Evolutionary conservation across 805 yeast genomes (phyloP).

Genomic region (Cyberlindnera japonica): DNA sequence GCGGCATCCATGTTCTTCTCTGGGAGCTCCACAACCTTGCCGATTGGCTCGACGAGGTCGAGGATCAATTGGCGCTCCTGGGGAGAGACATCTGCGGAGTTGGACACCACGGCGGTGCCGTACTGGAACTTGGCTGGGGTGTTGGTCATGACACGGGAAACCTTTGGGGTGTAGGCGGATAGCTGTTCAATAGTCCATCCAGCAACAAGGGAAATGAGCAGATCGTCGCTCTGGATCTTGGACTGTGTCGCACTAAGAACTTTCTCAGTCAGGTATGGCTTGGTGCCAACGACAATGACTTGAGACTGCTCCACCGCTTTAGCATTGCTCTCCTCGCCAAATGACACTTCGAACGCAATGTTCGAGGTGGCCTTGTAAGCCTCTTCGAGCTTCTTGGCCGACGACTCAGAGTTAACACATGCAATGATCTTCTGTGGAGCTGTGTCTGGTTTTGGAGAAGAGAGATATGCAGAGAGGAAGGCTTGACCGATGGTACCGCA

Average conservation of each 20-base stretch:
- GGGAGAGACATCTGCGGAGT: constrained; percentile 48
- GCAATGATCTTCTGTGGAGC: constrained; percentile 73
- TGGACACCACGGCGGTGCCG: constrained; percentile 92
- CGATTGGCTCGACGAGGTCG: constrained; percentile 60
- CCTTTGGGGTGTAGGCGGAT: constrained; percentile 43
- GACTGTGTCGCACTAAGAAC: constrained; percentile 44
- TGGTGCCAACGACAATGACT: constrained; percentile 77
- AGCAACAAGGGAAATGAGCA: constrained; percentile 81
- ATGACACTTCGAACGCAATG: constrained; percentile 48
- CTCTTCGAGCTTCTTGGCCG: constrained; percentile 45
- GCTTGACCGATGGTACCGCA: constrained; percentile 98
- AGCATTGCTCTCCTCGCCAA: constrained; percentile 44
- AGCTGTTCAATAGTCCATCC: constrained; percentile 85
- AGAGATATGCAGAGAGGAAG: constrained; percentile 72
- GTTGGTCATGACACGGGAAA: constrained; percentile 96
- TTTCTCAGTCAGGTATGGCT: constrained; percentile 73
- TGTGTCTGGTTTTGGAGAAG: constrained; percentile 36
- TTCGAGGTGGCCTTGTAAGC: constrained; percentile 40
- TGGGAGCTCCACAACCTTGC: constrained; percentile 61
- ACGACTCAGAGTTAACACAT: constrained; percentile 59
- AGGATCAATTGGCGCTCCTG: constrained; percentile 41
- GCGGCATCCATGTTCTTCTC: constrained; percentile 97
- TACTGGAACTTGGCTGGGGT: constrained; percentile 92
- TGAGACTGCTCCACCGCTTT: constrained; percentile 62
- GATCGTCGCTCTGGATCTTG: constrained; percentile 37